Conservation (phyloP, 129 eudicot genomes). For the Apium graveolens region DNA sequence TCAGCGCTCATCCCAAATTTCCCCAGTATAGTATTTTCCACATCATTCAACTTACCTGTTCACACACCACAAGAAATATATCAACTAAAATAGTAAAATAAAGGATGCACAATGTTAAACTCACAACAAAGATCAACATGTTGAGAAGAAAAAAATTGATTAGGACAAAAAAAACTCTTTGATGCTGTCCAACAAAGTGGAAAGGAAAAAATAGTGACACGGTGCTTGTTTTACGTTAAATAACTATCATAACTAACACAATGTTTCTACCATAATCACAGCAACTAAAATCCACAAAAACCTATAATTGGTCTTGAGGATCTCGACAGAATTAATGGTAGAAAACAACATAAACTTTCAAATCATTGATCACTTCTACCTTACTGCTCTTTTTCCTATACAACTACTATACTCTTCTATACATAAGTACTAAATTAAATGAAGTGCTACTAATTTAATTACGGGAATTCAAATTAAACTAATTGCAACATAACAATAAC, state of each 20-base stretch:
- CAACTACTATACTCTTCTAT: too few species aligned
- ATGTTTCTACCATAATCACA: neutral
- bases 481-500: too few species aligned
- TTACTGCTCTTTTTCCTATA: too few species aligned
- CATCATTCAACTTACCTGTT: slow-evolving; percentile 76
- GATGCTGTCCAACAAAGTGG: neutral
- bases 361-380: too few species aligned
- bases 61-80: neutral
- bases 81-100: neutral
- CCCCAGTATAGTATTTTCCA: slow-evolving; percentile 83
- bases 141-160: neutral
- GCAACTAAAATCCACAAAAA: too few species aligned
- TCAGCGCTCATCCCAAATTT: slow-evolving; percentile 96
- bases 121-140: neutral
- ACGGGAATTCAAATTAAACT: too few species aligned
- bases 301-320: too few species aligned
- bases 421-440: too few species aligned
- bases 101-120: neutral
- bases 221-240: neutral
- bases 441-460: too few species aligned
- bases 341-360: too few species aligned
- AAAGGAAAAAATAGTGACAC: neutral
- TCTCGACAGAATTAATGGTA: too few species aligned
- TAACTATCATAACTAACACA: neutral
- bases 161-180: neutral